Evolutionary conservation across 441 rosid species (phyloP).

Genomic region (Mallotus repandus): DNA sequence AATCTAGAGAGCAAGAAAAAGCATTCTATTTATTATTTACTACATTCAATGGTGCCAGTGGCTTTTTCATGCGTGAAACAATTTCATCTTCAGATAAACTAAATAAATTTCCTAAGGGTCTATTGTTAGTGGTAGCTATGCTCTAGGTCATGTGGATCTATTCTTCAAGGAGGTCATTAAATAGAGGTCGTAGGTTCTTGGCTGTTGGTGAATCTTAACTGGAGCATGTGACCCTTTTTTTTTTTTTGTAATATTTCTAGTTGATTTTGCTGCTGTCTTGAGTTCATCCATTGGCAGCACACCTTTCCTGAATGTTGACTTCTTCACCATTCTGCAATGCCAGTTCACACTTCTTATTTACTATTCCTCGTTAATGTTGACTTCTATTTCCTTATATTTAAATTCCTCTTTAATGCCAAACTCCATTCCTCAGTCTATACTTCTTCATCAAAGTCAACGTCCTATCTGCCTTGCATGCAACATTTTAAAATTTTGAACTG

Average conservation of each 20-base stretch:
- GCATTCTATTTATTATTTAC: not conserved
- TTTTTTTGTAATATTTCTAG: slow-evolving; percentile 2
- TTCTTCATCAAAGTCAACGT: not conserved
- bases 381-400: too few relatives aligned
- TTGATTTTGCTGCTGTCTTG: not conserved
- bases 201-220: slow-evolving; percentile 1
- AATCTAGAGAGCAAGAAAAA: not conserved
- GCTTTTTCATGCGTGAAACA: too few relatives aligned
- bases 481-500: not conserved
- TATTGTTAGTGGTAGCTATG: too few relatives aligned
- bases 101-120: too few relatives aligned
- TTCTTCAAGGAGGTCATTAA: too few relatives aligned
- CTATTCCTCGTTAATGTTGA: too few relatives aligned
- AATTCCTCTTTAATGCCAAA: too few relatives aligned
- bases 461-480: not conserved
- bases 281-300: not conserved
- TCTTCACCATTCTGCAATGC: not conserved
- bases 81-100: too few relatives aligned
- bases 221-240: not conserved
- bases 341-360: not conserved
- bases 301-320: not conserved
- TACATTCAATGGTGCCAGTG: not conserved
- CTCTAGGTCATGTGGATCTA: too few relatives aligned
- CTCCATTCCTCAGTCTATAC: not conserved
- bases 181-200: too few relatives aligned